phyloP scores from a whole-genome alignment of 169 alveolate species.

The Eimeria praecox region DNA sequence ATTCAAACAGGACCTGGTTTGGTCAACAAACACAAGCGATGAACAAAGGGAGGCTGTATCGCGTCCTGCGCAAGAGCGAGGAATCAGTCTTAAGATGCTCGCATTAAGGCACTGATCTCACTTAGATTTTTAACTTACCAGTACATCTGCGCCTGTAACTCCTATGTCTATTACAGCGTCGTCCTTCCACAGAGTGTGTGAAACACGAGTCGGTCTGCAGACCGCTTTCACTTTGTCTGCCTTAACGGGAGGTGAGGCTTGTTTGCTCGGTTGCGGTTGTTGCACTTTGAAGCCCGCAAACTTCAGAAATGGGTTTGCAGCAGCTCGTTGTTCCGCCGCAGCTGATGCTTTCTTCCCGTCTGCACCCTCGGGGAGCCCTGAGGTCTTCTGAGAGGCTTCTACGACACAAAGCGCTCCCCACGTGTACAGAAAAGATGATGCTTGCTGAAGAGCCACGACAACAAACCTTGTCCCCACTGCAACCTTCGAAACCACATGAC shows the following conservation, averaged over 20 bases:
- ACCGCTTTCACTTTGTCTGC: conserved; percentile 41
- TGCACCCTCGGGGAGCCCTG: neutral
- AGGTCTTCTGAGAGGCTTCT: conserved; percentile 31
- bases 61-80: neutral
- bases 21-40: neutral
- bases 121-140: neutral
- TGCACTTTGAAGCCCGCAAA: conserved; percentile 23
- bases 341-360: conserved; percentile 38
- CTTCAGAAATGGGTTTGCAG: conserved; percentile 65
- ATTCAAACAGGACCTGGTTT: conserved; percentile 42
- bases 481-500: conserved; percentile 73
- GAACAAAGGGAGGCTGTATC: neutral
- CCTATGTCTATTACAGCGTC: conserved; percentile 54
- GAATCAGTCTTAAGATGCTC: neutral
- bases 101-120: neutral
- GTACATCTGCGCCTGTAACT: conserved; percentile 36
- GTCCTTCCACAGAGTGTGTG: conserved; percentile 74
- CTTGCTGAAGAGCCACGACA: conserved; percentile 71
- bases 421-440: conserved; percentile 63
- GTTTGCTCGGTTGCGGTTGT: conserved; percentile 44
- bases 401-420: conserved; percentile 77
- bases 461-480: conserved; percentile 81
- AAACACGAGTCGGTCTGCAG: conserved; percentile 68
- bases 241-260: neutral
- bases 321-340: conserved; percentile 21